Evolutionary conservation across 306 rosid genomes (phyloP), one percentile per base, ranked within the genome.

Genomic region (Glycine latifolia): DNA sequence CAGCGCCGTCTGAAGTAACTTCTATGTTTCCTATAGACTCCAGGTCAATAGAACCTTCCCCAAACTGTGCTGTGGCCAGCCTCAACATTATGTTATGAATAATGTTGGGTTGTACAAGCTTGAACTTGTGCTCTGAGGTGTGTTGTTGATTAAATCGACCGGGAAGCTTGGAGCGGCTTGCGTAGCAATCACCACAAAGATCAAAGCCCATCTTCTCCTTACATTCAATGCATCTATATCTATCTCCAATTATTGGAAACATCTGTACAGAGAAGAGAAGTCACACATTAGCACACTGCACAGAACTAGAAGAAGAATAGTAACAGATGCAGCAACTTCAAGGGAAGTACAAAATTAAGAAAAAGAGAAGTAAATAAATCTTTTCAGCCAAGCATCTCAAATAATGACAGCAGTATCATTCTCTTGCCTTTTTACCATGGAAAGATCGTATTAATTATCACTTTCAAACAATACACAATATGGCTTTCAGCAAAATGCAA

Each of bases 131-230:
- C 67, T 95, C 97, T 46, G 97, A 86, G 39, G 92, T 93, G 84
- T 95, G 99, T 86, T 93, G 93, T 87, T 95, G 99, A 87, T 93
- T 95, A 81, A 95, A 93, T 71, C 98, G 95, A 63, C 99, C 99
- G 0, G 99, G 99, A 84, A 89, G 97, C 87, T 93, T 95, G 79
- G 96, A 84, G 12, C 67, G 73, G 1, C 89, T 75, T 60, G 86
- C 85, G 35, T 89, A 91, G 87, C 99, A 95, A 66, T 87, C 85
- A 7, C 87, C 82, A 61, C 99, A 95, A 56, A 95, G 97, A 86
- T 95, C 98, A 53, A 95, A 95, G 68, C 99, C 99, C 3, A 79
- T 33, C 74, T 3, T 50, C 86, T 95, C 97, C 48, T 58, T 60
- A 71, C 99, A 95, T 83, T 95, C 97, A 31, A 55, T 67, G 89